Base-by-base conservation (phyloP, 208 protist species). In the Leishmania lainsoni region DNA sequence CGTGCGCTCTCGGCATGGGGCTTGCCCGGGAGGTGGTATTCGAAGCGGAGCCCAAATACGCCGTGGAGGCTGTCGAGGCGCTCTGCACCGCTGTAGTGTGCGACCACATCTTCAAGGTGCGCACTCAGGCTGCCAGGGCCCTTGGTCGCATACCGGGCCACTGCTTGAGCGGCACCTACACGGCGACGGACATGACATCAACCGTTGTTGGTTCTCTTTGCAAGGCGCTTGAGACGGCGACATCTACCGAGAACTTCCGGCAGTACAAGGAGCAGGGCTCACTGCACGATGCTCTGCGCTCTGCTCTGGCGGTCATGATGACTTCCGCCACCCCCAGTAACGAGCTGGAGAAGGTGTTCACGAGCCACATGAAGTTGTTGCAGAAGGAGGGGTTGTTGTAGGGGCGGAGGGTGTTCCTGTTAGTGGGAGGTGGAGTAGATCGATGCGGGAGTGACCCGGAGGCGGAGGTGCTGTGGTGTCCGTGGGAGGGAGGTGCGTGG, bases 31-130 rank as follows among this genome's bases (percentile, higher is more conserved):
- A 86, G 71, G 88, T 85, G 8, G 83, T 94, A 9, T 94, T 93
- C 68, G 91, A 94, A 56, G 92, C 91, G 42, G 91, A 97, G 85
- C 94, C 91, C 9, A 81, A 78, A 51, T 81, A 78, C 66, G 84
- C 90, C 20, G 80, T 86, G 45, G 82, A 85, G 77, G 89, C 87
- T 10, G 88, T 97, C 3, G 85, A 91, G 26, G 84, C 85, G 3
- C 86, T 97, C 17, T 87, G 79, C 61, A 81, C 84, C 20, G 73
- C 90, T 8, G 84, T 95, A 6, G 80, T 87, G 68, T 83, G 83
- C 20, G 94, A 97, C 49, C 85, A 87, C 66, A 93, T 92, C 52
- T 95, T 94, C 79, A 97, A 97, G 76, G 94, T 97, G 29, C 92
- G 92, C 76, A 94, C 90, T n/a, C 92, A 94, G 80, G 92, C 92